A percentile compares a stretch with the other conserved stretches of the same genome.
phyloP scores from a whole-genome alignment of 2,329 filamentous ascomycete species.

The Arachnopeziza araneosa region DNA sequence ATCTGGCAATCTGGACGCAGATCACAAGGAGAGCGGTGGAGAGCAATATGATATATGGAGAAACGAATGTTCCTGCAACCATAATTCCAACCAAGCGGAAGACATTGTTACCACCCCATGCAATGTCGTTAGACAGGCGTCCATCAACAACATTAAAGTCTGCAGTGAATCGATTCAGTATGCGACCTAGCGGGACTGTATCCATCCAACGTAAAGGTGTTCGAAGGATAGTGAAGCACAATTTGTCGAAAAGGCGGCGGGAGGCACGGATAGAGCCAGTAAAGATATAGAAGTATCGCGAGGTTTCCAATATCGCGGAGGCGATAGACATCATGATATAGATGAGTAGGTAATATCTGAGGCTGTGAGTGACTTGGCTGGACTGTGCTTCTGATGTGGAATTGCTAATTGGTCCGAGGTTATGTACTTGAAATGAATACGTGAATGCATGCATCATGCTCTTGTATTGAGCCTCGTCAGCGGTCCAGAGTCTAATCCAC shows the following conservation, averaged over 20 bases:
- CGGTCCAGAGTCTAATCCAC: neutral
- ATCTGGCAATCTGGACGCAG: slow-evolving; percentile 44
- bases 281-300: slow-evolving; percentile 29
- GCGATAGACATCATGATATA: neutral
- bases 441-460: neutral
- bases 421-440: neutral
- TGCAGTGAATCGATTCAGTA: slow-evolving; percentile 72
- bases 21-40: slow-evolving; percentile 39
- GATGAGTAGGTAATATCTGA: neutral
- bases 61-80: slow-evolving; percentile 62
- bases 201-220: slow-evolving; percentile 75
- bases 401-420: neutral
- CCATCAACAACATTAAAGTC: slow-evolving; percentile 73
- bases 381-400: neutral
- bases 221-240: slow-evolving; percentile 62
- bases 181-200: slow-evolving; percentile 69
- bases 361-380: neutral
- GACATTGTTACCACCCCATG: slow-evolving; percentile 53
- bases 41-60: slow-evolving; percentile 55
- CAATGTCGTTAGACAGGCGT: slow-evolving; percentile 57
- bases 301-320: slow-evolving; percentile 51
- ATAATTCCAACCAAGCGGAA: slow-evolving; percentile 61
- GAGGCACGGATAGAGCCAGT: slow-evolving; percentile 62
- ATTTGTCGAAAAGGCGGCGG: slow-evolving; percentile 58
- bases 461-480: neutral